Evolutionary conservation across 495 filamentous ascomycete genomes (phyloP).

Genomic region (Neurospora intermedia): DNA sequence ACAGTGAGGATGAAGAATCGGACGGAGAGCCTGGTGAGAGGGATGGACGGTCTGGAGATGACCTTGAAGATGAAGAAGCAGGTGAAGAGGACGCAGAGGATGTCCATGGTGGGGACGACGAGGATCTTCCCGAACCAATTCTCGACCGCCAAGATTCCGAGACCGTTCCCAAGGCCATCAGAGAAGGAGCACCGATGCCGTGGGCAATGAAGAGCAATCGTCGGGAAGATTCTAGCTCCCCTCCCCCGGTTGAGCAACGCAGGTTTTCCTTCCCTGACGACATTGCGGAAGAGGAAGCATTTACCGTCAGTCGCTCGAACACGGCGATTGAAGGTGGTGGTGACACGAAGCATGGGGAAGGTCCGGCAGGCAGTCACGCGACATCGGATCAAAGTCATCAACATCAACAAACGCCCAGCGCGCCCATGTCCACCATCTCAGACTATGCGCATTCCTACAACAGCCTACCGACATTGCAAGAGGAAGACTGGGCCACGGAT

Average conservation of each 20-base stretch:
- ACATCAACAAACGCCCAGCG: conserved; percentile 3
- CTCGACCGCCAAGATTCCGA: conserved; percentile 26
- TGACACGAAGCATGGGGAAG: not conserved
- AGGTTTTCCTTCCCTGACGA: conserved; percentile 27
- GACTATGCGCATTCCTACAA: conserved; percentile 29
- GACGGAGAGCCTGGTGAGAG: too few relatives aligned
- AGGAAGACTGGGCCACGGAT: conserved; percentile 29
- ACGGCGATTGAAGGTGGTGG: not conserved
- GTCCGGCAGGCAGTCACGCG: not conserved
- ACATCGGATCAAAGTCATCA: not conserved
- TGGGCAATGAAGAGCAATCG: conserved; percentile 3
- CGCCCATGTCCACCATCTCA: conserved; percentile 17
- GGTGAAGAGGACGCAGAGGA: not conserved
- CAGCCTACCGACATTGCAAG: conserved; percentile 32
- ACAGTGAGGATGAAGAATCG: not conserved
- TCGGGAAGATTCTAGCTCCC: conserved; percentile 13
- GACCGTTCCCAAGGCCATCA: conserved; percentile 21
- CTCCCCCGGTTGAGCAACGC: conserved; percentile 14
- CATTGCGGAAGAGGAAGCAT: conserved; percentile 27
- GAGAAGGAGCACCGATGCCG: conserved; percentile 1
- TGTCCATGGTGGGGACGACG: not conserved
- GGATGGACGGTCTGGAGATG: not conserved
- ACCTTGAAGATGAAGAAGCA: not conserved
- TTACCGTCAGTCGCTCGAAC: conserved; percentile 12
- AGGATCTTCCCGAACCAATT: not conserved